Percentiles rank a stretch among this genome's conserved stretches.
phyloP scores from a whole-genome alignment of 495 filamentous ascomycete species.

The Daldinia grandis region DNA sequence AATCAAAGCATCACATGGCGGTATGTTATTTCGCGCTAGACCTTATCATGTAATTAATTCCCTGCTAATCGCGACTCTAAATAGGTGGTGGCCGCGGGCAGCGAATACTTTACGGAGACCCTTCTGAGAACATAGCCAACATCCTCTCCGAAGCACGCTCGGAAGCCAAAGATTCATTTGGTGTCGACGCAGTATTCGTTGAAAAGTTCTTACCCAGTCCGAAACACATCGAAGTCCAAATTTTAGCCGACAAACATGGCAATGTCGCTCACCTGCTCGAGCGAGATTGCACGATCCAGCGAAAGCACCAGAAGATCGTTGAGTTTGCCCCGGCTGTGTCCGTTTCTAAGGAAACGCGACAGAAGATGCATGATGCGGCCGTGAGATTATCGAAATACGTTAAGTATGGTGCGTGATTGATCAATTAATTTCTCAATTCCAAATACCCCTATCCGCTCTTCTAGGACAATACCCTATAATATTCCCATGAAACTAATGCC shows the following conservation, averaged over 20 bases:
- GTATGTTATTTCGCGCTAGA: background rate
- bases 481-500: background rate
- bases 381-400: background rate
- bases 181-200: background rate
- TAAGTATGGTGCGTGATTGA: background rate
- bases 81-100: background rate
- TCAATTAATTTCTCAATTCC: background rate
- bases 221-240: conserved; percentile 1
- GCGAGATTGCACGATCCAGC: background rate
- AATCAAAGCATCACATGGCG: background rate
- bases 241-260: background rate
- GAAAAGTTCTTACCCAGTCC: background rate
- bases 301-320: background rate
- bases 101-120: background rate
- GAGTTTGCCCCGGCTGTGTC: background rate
- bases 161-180: background rate
- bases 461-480: no score
- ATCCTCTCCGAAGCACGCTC: background rate
- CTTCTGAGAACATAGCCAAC: background rate
- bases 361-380: background rate
- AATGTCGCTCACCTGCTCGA: background rate
- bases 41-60: background rate
- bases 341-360: background rate
- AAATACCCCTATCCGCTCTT: no score
- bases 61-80: background rate